A percentile compares a stretch with the other conserved stretches of the same genome.
Conservation (phyloP, 352 stramenopile species). For the Achlya hypogyna region DNA sequence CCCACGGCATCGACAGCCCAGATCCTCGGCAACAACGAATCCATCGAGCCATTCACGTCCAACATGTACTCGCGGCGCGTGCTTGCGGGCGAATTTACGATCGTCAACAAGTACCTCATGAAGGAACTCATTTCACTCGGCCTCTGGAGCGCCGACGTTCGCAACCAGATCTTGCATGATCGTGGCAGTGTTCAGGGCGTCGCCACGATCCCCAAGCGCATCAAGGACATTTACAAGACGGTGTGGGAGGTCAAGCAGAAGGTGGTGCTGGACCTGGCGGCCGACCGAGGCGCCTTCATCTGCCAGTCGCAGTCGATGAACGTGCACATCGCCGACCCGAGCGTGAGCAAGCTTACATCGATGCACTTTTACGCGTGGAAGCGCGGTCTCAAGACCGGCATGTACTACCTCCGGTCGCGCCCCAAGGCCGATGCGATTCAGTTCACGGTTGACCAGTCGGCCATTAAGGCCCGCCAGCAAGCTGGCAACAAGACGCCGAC, state of each 20-base stretch:
- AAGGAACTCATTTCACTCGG: conserved; percentile 93
- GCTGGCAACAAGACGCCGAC: conserved; percentile 1
- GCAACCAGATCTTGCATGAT: conserved; percentile 98
- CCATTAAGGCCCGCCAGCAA: conserved; percentile 40
- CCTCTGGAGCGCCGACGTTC: conserved; percentile 95
- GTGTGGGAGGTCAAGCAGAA: conserved; percentile 99
- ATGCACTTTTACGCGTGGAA: conserved; percentile 99
- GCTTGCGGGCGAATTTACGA: conserved; percentile 97
- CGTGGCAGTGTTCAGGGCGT: conserved; percentile 93
- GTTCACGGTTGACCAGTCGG: conserved; percentile 98
- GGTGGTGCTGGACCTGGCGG: conserved; percentile 95
- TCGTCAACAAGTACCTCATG: conserved; percentile 99
- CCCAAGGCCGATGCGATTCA: conserved; percentile 99
- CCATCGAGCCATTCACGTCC: conserved; percentile 96
- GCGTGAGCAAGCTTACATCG: conserved; percentile 95
- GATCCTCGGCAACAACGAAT: conserved; percentile 99
- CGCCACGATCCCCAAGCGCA: conserved; percentile 53
- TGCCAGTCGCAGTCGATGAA: conserved; percentile 98
- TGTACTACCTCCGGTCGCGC: conserved; percentile 99
- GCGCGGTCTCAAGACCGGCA: conserved; percentile 99
- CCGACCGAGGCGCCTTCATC: conserved; percentile 97
- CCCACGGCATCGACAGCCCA: conserved; percentile 98
- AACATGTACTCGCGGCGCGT: conserved; percentile 99
- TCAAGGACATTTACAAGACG: conserved; percentile 98
- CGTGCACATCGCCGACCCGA: conserved; percentile 98